These are phyloP conservation scores for Rhizophagus sp. DNA, from an alignment of 192 early-diverging fungal genomes.

Conservation along the genomic window DNA sequence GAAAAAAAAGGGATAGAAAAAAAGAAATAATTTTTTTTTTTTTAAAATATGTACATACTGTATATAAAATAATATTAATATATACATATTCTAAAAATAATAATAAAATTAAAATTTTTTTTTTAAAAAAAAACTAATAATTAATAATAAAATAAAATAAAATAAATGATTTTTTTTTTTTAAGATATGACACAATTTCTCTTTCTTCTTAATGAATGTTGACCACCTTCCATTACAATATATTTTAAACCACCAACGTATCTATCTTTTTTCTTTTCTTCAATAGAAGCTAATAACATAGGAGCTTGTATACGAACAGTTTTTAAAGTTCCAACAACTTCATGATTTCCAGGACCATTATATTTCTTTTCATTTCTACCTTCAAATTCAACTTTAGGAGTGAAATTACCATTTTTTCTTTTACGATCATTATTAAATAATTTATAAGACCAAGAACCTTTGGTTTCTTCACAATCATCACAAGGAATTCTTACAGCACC, in stretches of 20 bases:
- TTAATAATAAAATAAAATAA: no score
- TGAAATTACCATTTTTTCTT: not conserved
- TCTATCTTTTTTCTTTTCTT: not conserved
- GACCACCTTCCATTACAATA: not conserved
- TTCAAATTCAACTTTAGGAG: not conserved
- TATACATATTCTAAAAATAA: no score
- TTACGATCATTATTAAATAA: no score
- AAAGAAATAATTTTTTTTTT: no score
- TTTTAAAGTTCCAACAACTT: not conserved
- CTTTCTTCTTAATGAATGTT: not conserved
- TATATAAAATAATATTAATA: no score
- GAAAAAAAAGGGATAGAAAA: no score
- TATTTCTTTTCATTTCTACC: not conserved
- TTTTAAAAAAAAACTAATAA: no score
- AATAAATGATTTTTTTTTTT: not conserved
- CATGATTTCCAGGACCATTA: not conserved
- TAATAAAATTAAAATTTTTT: no score
- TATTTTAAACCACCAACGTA: not conserved
- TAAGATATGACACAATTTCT: not conserved
- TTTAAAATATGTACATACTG: no score
- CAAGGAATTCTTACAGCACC: not conserved
- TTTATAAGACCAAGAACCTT: not conserved
- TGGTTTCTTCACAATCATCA: not conserved
- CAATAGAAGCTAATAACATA: not conserved
- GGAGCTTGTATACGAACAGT: not conserved